These are phyloP conservation scores for Stylosanthes scabra DNA, from an alignment of 331 rosid species.

Conservation along the genomic window DNA sequence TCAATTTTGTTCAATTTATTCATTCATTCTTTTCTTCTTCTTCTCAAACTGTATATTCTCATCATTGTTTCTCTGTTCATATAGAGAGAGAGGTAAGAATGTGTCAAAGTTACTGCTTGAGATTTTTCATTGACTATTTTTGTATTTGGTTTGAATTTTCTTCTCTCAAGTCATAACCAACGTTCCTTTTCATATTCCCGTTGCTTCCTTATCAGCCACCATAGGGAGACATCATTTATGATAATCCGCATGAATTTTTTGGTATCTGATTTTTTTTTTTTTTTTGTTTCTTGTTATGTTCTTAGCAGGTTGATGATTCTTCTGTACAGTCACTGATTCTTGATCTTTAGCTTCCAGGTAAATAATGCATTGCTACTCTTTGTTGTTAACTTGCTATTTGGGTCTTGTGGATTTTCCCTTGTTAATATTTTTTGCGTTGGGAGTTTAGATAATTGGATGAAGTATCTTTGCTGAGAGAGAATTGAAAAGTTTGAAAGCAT, in stretches of 20 bases:
- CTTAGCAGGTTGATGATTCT: slow-evolving; percentile 34
- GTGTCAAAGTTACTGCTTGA: slow-evolving; percentile 21
- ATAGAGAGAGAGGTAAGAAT: slow-evolving; percentile 23
- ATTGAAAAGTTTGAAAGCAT: neutral
- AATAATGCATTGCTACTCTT: slow-evolving; percentile 21
- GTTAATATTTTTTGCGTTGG: slow-evolving; percentile 36
- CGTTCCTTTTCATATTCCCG: slow-evolving; percentile 6
- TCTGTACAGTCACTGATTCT: slow-evolving; percentile 15
- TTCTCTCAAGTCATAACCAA: neutral
- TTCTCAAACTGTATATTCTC: slow-evolving; percentile 8
- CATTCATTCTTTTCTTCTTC: neutral
- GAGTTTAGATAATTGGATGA: slow-evolving; percentile 12
- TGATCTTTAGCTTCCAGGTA: slow-evolving; percentile 48
- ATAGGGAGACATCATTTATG: neutral
- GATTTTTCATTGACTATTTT: slow-evolving; percentile 41
- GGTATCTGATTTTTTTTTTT: slow-evolving; percentile 19
- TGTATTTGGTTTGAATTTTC: slow-evolving; percentile 34
- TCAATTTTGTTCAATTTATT: neutral
- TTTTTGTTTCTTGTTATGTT: neutral
- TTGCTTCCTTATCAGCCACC: slow-evolving; percentile 39
- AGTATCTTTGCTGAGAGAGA: slow-evolving; percentile 24
- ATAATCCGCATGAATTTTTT: neutral
- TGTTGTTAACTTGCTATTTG: slow-evolving; percentile 29
- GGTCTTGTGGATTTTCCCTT: slow-evolving; percentile 26
- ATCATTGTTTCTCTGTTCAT: slow-evolving; percentile 8